A percentile compares a stretch with the other conserved stretches of the same genome.
These are phyloP conservation scores for Cercospora sp. DNA, from an alignment of 2,329 filamentous ascomycete genomes.

Conservation along the genomic window DNA sequence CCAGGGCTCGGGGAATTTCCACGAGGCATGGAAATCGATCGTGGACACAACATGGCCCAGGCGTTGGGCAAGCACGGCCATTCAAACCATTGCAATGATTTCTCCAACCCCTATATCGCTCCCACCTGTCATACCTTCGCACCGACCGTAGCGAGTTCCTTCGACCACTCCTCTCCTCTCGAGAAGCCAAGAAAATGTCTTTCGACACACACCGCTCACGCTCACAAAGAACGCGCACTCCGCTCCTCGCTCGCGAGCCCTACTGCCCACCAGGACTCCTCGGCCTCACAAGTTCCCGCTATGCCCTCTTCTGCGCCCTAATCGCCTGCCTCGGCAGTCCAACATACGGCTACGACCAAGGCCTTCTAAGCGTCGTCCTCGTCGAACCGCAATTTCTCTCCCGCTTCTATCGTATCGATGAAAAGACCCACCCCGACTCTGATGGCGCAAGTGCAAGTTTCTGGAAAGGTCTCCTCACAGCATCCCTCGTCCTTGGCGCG, in stretches of 20 bases:
- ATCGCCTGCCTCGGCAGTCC: conserved; percentile 49
- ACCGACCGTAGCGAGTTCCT: too few relatives aligned
- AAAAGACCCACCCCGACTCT: conserved; percentile 8
- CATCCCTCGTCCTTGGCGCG: conserved; percentile 46
- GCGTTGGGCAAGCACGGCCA: too few relatives aligned
- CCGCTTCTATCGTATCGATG: conserved; percentile 40
- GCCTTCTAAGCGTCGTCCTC: conserved; percentile 43
- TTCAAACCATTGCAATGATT: too few relatives aligned
- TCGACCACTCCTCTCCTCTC: too few relatives aligned
- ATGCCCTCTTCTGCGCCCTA: conserved; percentile 53
- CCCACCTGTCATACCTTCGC: too few relatives aligned
- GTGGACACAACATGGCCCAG: too few relatives aligned
- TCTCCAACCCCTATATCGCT: too few relatives aligned
- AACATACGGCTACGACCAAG: conserved; percentile 47
- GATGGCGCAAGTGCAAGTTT: conserved; percentile 52
- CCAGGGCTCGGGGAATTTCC: not conserved
- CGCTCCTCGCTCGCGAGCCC: conserved; percentile 14
- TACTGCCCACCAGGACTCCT: conserved; percentile 40
- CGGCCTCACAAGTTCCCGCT: conserved; percentile 51
- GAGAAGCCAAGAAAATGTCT: not conserved
- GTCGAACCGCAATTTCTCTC: conserved; percentile 49
- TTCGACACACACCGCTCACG: not conserved
- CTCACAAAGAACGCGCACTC: not conserved
- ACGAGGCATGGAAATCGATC: not conserved
- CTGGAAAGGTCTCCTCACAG: conserved; percentile 60